Evolutionary conservation across 75 land plant species (phyloP), one percentile per base, ranked within the genome.

Genomic region (Larix kaempferi): DNA sequence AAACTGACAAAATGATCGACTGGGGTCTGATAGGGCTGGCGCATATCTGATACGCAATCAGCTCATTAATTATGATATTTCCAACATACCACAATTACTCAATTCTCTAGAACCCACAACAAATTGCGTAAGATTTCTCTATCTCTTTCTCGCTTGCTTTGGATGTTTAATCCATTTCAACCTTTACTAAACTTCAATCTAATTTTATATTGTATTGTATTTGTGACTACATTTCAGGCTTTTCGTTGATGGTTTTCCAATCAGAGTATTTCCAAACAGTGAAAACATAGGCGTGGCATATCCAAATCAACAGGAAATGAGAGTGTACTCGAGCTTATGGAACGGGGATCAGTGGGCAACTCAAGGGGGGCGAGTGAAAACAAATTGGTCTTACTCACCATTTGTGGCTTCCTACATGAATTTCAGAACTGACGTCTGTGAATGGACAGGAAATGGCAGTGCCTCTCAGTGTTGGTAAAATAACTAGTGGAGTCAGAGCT

Each of bases 11-110:
- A n/a, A n/a, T n/a, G n/a, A n/a, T n/a, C n/a, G n/a, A n/a, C n/a
- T n/a, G n/a, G n/a, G n/a, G n/a, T n/a, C n/a, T n/a, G n/a, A n/a
- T n/a, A n/a, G n/a, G n/a, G n/a, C n/a, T n/a, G n/a, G n/a, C n/a
- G n/a, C n/a, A n/a, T n/a, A n/a, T n/a, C n/a, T n/a, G n/a, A n/a
- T n/a, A n/a, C n/a, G n/a, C n/a, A n/a, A n/a, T n/a, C n/a, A n/a
- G n/a, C n/a, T n/a, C n/a, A n/a, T n/a, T n/a, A n/a, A n/a, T n/a
- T n/a, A n/a, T n/a, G n/a, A n/a, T n/a, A n/a, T n/a, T n/a, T n/a
- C n/a, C n/a, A n/a, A n/a, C n/a, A n/a, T 89, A 81, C 71, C 91
- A 89, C 77, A 83, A 80, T 4, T 89, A 89, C 67, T 76, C 81
- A n/a, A 52, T 89, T 65, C 82, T 84, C 61, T 89, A 86, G 91